Evolutionary conservation across 257 asterid genomes (phyloP).

Genomic region (Jaltomata sinuosa): DNA sequence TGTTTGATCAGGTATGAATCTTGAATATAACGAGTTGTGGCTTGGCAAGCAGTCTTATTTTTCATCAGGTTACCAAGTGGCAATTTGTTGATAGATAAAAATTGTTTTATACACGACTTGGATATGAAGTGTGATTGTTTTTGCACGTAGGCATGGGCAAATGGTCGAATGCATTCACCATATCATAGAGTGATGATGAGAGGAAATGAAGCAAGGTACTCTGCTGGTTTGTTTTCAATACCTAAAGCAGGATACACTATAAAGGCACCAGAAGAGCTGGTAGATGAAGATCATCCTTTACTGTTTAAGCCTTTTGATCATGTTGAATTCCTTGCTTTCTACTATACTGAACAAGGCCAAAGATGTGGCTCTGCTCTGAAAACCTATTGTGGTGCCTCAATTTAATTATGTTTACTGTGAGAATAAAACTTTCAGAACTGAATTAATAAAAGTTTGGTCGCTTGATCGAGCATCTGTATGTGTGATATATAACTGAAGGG

Average conservation of each 20-base stretch:
- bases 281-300: constrained; percentile 43
- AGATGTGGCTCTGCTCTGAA: constrained; percentile 24
- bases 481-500: not conserved
- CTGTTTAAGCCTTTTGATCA: constrained; percentile 47
- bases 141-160: constrained; percentile 51
- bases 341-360: constrained; percentile 25
- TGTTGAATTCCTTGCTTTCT: constrained; percentile 28
- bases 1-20: not conserved
- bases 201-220: constrained; percentile 36
- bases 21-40: not conserved
- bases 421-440: not conserved
- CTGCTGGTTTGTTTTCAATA: constrained; percentile 27
- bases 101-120: not conserved
- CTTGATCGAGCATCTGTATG: not conserved
- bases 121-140: not conserved
- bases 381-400: constrained; percentile 33
- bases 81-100: not conserved
- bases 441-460: not conserved
- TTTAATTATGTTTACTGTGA: not conserved
- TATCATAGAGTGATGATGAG: constrained; percentile 40
- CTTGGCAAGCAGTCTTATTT: not conserved
- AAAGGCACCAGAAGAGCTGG: constrained; percentile 36
- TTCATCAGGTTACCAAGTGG: not conserved
- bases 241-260: constrained; percentile 25
- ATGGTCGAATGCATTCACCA: constrained; percentile 37